Evolutionary conservation across 371 early-diverging fungal genomes (phyloP).

Genomic region (Lichtheimia hyalospora): DNA sequence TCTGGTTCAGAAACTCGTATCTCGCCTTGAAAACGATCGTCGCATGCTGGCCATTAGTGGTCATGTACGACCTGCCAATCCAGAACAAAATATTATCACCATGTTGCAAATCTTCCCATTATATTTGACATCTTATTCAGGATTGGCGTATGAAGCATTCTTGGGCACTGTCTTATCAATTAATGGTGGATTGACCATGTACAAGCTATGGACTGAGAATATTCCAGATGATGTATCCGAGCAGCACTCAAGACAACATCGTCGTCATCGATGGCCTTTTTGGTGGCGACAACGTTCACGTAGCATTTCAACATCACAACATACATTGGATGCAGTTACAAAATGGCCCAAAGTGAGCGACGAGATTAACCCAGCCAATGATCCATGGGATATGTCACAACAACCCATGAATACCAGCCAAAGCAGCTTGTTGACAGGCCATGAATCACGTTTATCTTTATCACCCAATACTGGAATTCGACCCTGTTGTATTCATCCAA

Average conservation of each 20-base stretch:
- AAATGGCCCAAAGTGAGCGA: constrained; percentile 40
- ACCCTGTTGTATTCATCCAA: constrained; percentile 48
- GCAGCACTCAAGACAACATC: no score
- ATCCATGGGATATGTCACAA: constrained; percentile 13
- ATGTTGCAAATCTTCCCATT: constrained; percentile 52
- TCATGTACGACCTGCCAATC: constrained; percentile 47
- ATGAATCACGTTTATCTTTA: constrained; percentile 28
- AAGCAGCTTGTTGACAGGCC: constrained; percentile 6
- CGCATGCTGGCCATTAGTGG: constrained; percentile 49
- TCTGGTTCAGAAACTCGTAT: constrained; percentile 3
- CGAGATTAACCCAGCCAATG: constrained; percentile 26
- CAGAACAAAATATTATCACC: constrained; percentile 43
- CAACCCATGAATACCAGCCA: background rate
- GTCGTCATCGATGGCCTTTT: background rate
- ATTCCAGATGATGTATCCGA: background rate
- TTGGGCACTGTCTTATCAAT: constrained; percentile 36
- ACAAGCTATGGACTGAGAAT: constrained; percentile 43
- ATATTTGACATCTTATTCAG: constrained; percentile 41
- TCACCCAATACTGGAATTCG: constrained; percentile 26
- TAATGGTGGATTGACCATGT: constrained; percentile 46
- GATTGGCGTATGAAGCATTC: constrained; percentile 46
- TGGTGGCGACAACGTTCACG: background rate
- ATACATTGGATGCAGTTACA: constrained; percentile 10
- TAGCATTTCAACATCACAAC: constrained; percentile 10
- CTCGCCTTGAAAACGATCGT: constrained; percentile 35